A percentile compares a stretch with the other conserved stretches of the same genome.
Evolutionary conservation across 2,329 filamentous ascomycete species (phyloP).

Genomic region (Fusarium sp.): DNA sequence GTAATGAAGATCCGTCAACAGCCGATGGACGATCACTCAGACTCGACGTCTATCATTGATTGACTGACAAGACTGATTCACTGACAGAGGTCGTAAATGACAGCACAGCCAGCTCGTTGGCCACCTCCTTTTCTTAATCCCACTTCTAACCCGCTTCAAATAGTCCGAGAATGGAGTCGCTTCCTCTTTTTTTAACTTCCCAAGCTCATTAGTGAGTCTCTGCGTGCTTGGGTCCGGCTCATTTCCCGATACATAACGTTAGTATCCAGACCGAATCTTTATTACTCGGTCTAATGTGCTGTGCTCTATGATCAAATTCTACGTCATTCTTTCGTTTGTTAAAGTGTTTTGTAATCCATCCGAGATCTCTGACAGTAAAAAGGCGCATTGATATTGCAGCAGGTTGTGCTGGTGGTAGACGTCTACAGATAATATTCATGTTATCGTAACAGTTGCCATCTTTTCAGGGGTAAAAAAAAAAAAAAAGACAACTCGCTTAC

Average conservation of each 20-base stretch:
- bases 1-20: slow-evolving; percentile 20
- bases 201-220: not conserved
- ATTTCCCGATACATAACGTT: slow-evolving; percentile 2
- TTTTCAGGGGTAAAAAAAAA: not conserved
- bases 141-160: slow-evolving; percentile 26
- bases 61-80: not conserved
- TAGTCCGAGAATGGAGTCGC: slow-evolving; percentile 13
- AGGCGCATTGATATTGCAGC: not conserved
- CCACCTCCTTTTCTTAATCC: slow-evolving; percentile 37
- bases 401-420: not conserved
- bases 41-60: not conserved
- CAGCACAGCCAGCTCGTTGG: slow-evolving; percentile 3
- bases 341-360: not conserved
- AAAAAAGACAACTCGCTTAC: not conserved
- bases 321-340: not conserved
- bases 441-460: not conserved
- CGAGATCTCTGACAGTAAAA: not conserved
- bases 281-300: not conserved
- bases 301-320: not conserved
- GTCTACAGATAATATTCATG: not conserved
- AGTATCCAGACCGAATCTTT: not conserved
- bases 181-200: not conserved
- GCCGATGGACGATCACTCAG: slow-evolving; percentile 12
- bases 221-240: not conserved
- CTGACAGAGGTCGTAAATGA: not conserved